These are phyloP conservation scores for Globisporangium polare DNA, from an alignment of 352 stramenopile species.

Conservation along the genomic window DNA sequence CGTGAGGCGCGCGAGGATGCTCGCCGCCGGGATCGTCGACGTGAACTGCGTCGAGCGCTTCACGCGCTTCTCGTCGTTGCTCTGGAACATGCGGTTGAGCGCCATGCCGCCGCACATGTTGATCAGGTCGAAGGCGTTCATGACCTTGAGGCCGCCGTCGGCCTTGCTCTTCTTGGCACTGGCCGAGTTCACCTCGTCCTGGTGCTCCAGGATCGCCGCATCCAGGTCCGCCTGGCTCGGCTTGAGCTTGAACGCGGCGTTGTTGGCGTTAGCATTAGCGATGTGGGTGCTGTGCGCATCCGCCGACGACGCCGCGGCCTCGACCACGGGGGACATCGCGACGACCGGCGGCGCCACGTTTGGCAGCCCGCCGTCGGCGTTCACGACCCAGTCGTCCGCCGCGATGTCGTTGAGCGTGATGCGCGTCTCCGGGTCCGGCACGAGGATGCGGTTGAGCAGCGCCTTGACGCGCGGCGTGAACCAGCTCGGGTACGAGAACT, in stretches of 20 bases:
- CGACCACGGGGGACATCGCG: conserved; percentile 12
- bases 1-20: conserved; percentile 73
- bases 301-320: not conserved
- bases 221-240: conserved; percentile 83
- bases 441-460: conserved; percentile 91
- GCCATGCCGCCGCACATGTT: conserved; percentile 91
- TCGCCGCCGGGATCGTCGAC: conserved; percentile 72
- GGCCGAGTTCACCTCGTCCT: conserved; percentile 62
- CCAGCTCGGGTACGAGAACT: conserved; percentile 94
- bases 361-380: conserved; percentile 24
- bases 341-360: not conserved
- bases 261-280: no score
- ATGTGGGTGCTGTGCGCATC: not conserved
- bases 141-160: conserved; percentile 69
- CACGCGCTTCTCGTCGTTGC: conserved; percentile 82
- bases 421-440: conserved; percentile 89
- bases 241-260: conserved; percentile 40
- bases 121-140: conserved; percentile 92
- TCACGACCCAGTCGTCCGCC: conserved; percentile 87
- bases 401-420: conserved; percentile 88
- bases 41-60: conserved; percentile 87
- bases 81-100: conserved; percentile 89
- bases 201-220: conserved; percentile 75
- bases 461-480: conserved; percentile 87
- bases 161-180: conserved; percentile 64